Base-by-base conservation (phyloP, 2,329 filamentous ascomycete genomes). In the Colletotrichum simmondsii region DNA sequence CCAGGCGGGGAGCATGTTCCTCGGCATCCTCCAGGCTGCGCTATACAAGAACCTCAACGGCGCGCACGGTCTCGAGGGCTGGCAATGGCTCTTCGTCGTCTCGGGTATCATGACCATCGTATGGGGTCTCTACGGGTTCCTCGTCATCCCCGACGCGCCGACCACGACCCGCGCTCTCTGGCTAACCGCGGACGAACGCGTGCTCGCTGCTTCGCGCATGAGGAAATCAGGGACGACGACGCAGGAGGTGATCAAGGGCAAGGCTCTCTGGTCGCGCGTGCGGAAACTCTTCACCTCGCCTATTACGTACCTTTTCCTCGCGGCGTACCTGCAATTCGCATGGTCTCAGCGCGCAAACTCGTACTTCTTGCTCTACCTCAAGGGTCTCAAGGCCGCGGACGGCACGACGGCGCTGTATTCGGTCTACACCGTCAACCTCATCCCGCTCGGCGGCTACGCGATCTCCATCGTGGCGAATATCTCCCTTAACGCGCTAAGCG, bases 21-120 rank as follows among this genome's bases (percentile, higher is more conserved):
- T 86, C n/a, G 88, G 88, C 1, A 90, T 89, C 71, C 81, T 90
- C 0, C 87, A 89, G 79, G 85, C 88, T 0, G 88, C 86, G 0
- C 85, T 87, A 0, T 89, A 90, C 77, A 85, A 81, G 26, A 85
- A 86, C 28, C 81, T 90, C 0, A 86, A 87, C 46, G 87, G 88
- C 0, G 79, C 85, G 0, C 77, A 78, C 8, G 88, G 88, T 0
- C 83, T 86, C 76, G 80, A 84, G 0, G 88, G 88, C 0, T 90
- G 88, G 88, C 81, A 86, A 74, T 88, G 86, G 88, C 81, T 91
- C 0, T 91, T 91, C 69, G 87, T 91, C 56, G 87, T 91, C 54
- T 88, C 90, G 74, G 87, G 87, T 0, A 80, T 89, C 52, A 89
- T 90, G 75, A 88, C 87, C 2, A 81, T 91, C 3, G 89, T 88